Evolutionary conservation across 2,329 filamentous ascomycete species (phyloP).

Genomic region (Acephala macrosclerotiorum): DNA sequence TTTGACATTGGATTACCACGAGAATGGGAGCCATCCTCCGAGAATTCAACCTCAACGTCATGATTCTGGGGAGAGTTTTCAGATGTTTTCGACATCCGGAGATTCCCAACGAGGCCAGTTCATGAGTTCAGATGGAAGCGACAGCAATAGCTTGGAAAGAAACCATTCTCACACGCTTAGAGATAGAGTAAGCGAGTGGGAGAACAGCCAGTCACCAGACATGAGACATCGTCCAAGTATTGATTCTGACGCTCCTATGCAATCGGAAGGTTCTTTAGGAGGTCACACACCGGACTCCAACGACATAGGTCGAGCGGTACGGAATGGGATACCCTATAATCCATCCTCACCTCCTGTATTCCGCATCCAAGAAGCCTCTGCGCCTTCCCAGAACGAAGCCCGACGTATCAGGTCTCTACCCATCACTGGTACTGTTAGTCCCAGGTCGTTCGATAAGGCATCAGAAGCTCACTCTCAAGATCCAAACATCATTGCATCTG

Average conservation of each 20-base stretch:
- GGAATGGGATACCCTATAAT: constrained; percentile 20
- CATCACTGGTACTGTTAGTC: constrained; percentile 23
- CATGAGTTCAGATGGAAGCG: constrained; percentile 47
- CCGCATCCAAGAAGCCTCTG: constrained; percentile 38
- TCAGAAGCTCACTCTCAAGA: constrained; percentile 29
- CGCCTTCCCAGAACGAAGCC: constrained; percentile 18
- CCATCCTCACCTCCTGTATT: constrained; percentile 34
- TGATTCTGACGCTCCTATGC: constrained; percentile 32
- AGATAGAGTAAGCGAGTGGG: constrained; percentile 41
- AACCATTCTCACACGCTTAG: constrained; percentile 29
- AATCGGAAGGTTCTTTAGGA: constrained; percentile 30
- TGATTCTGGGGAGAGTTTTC: constrained; percentile 65
- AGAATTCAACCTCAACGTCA: constrained; percentile 51
- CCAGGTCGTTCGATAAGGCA: constrained; percentile 27
- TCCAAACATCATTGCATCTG: constrained; percentile 57
- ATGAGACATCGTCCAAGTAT: constrained; percentile 35
- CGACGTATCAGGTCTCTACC: constrained; percentile 14
- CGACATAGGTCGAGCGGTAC: constrained; percentile 14
- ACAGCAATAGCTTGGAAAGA: constrained; percentile 33
- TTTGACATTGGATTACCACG: constrained; percentile 45
- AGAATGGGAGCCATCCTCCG: constrained; percentile 23
- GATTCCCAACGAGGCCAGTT: constrained; percentile 50
- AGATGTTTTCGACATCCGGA: constrained; percentile 66
- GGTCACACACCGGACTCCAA: constrained; percentile 21
- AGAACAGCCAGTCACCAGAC: constrained; percentile 37